phyloP scores from a whole-genome alignment of 495 filamentous ascomycete species.

The Elaphomyces granulatus region DNA sequence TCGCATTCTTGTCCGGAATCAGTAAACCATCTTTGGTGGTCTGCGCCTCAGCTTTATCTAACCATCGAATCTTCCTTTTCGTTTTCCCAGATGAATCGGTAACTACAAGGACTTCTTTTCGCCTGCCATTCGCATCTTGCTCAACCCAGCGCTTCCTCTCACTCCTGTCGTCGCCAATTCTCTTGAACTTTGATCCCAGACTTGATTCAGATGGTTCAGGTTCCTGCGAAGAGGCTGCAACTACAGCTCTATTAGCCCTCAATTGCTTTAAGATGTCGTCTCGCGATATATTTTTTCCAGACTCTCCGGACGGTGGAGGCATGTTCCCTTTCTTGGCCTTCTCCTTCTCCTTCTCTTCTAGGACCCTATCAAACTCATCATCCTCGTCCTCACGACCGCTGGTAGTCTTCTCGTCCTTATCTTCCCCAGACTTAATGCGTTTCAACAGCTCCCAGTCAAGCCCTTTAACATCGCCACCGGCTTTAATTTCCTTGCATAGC shows the following conservation, averaged over 20 bases:
- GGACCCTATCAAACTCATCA: conserved; percentile 55
- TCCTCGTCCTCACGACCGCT: conserved; percentile 32
- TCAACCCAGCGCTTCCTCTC: conserved; percentile 61
- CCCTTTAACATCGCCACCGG: conserved; percentile 86
- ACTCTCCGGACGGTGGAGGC: conserved; percentile 39
- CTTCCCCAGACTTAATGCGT: conserved; percentile 57
- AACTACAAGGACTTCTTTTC: conserved; percentile 72
- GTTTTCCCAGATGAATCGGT: conserved; percentile 77
- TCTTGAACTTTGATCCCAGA: conserved; percentile 69
- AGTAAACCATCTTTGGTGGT: conserved; percentile 36
- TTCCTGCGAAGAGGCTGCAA: conserved; percentile 39
- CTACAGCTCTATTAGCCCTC: conserved; percentile 52
- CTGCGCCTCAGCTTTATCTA: conserved; percentile 30
- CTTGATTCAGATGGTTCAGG: conserved; percentile 35
- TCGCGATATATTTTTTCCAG: conserved; percentile 48
- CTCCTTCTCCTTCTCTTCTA: conserved; percentile 49
- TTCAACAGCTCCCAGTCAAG: conserved; percentile 72
- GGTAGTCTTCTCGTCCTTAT: conserved; percentile 22
- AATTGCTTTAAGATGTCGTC: conserved; percentile 74
- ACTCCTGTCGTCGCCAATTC: conserved; percentile 44
- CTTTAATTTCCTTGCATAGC: conserved; percentile 52
- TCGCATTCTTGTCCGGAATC: conserved; percentile 48
- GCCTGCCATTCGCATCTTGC: conserved; percentile 46
- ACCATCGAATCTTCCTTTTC: conserved; percentile 59
- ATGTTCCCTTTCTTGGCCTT: conserved; percentile 66